Conservation (phyloP, 2,329 filamentous ascomycete genomes). For the Sporothrix dimorphospora region DNA sequence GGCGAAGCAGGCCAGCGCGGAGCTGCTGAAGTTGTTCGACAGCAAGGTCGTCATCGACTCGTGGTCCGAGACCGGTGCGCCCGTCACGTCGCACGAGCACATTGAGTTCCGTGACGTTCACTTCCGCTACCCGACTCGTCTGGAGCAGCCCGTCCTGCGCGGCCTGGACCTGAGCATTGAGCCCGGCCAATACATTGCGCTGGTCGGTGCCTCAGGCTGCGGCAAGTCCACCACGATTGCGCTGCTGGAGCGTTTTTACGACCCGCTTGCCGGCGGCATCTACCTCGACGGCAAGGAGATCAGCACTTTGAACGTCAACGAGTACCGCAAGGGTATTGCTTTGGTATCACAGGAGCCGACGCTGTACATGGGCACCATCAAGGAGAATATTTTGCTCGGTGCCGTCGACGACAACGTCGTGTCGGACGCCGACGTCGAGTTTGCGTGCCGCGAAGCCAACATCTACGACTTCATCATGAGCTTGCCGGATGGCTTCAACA, state of each 20-base stretch:
- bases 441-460: constrained; percentile 86
- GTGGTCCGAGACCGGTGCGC: constrained; percentile 72
- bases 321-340: constrained; percentile 81
- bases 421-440: constrained; percentile 70
- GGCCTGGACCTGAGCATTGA: constrained; percentile 75
- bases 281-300: constrained; percentile 85
- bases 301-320: constrained; percentile 76
- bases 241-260: constrained; percentile 91
- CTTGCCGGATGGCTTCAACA: constrained; percentile 79
- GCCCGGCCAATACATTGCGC: constrained; percentile 80
- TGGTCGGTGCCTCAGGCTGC: constrained; percentile 92
- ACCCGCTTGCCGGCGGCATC: constrained; percentile 78
- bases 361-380: constrained; percentile 88
- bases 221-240: constrained; percentile 95
- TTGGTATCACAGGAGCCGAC: constrained; percentile 95
- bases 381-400: constrained; percentile 86
- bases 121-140: constrained; percentile 90
- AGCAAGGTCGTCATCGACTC: constrained; percentile 79
- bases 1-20: constrained; percentile 78
- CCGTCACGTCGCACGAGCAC: constrained; percentile 64
- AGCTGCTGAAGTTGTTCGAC: constrained; percentile 84
- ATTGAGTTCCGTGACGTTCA: constrained; percentile 92
- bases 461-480: constrained; percentile 92
- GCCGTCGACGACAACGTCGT: constrained; percentile 64
- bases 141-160: constrained; percentile 87